These are phyloP conservation scores for Rhinocladiella mackenziei DNA, from an alignment of 2,329 filamentous ascomycete genomes.

Conservation along the genomic window DNA sequence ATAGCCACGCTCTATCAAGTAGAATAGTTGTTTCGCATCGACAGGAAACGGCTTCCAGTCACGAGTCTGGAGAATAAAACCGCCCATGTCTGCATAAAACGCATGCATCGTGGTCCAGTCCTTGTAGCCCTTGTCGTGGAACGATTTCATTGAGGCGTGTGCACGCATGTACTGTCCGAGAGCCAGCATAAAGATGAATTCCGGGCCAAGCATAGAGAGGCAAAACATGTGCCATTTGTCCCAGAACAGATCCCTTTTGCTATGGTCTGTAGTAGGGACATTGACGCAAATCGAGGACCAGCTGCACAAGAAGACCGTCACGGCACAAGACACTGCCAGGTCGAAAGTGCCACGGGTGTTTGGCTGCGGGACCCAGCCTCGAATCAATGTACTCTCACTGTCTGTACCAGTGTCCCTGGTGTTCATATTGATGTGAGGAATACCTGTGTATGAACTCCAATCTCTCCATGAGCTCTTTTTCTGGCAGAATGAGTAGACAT, in stretches of 20 bases:
- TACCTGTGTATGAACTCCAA: no score
- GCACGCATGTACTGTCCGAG: neutral
- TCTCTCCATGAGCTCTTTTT: no score
- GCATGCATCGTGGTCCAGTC: constrained; percentile 2
- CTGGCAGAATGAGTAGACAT: no score
- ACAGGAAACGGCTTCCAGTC: neutral
- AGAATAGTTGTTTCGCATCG: neutral
- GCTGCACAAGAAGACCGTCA: constrained; percentile 2
- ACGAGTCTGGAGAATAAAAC: neutral
- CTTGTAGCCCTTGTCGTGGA: neutral
- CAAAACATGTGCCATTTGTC: no score
- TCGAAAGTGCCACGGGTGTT: neutral
- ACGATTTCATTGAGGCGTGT: neutral
- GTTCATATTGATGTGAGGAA: neutral
- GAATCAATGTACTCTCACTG: neutral
- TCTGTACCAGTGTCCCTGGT: neutral
- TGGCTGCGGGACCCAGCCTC: neutral
- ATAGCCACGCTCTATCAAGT: neutral
- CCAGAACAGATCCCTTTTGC: no score
- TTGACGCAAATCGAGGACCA: neutral
- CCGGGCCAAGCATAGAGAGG: no score
- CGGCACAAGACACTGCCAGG: neutral
- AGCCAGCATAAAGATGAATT: neutral
- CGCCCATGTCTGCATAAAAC: constrained; percentile 10
- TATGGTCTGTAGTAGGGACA: neutral